phyloP scores from a whole-genome alignment of 2,329 filamentous ascomycete genomes.

The Colletotrichum eleusines region DNA sequence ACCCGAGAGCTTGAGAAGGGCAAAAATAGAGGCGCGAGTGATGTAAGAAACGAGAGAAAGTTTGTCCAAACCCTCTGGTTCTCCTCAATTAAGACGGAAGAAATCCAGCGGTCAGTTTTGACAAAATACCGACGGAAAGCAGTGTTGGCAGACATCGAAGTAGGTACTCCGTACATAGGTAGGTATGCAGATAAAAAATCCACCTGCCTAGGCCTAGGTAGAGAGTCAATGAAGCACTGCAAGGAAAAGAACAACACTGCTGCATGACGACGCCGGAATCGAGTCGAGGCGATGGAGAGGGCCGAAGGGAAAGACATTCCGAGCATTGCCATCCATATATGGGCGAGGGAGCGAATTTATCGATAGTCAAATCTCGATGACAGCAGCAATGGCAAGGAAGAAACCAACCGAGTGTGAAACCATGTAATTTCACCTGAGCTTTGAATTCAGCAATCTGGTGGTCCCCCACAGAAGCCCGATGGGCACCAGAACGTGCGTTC shows the following conservation, averaged over 20 bases:
- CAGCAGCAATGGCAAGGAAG: not conserved
- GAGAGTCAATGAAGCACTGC: not conserved
- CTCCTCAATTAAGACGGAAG: not conserved
- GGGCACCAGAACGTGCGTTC: slow-evolving; percentile 38
- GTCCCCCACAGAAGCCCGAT: slow-evolving; percentile 38
- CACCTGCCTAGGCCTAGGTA: not conserved
- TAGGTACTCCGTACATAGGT: not conserved
- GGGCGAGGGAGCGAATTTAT: too few species aligned
- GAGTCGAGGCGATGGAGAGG: too few species aligned
- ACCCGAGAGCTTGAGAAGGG: not conserved
- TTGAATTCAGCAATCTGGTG: slow-evolving; percentile 28
- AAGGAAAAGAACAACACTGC: not conserved
- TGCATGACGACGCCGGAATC: not conserved
- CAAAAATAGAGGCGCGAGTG: not conserved
- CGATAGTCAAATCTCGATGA: not conserved
- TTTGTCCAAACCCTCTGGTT: not conserved
- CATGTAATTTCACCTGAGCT: slow-evolving; percentile 8
- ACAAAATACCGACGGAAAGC: not conserved
- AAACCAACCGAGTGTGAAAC: slow-evolving; percentile 1
- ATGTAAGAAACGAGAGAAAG: not conserved
- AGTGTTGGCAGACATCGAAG: not conserved
- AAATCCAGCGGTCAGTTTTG: not conserved
- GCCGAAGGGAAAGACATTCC: not conserved
- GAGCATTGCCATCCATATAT: not conserved
- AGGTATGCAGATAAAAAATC: slow-evolving; percentile 7